phyloP scores from a whole-genome alignment of 331 rosid genomes.

The Telfairia occidentalis region DNA sequence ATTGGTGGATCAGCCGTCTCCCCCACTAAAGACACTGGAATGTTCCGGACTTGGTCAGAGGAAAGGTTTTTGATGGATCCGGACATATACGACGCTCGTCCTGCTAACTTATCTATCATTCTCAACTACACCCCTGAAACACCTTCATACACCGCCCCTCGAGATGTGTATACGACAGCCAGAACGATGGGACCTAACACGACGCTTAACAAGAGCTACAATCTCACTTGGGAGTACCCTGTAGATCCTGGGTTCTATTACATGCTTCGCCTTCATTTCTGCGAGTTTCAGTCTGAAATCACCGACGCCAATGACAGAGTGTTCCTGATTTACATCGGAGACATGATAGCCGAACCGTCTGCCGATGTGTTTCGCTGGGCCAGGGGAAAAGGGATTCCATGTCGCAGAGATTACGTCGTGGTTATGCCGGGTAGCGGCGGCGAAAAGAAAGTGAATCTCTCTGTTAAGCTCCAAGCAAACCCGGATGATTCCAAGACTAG shows the following conservation, averaged over 20 bases:
- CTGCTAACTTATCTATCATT: fast-evolving
- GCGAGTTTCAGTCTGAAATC: slow-evolving; percentile 17
- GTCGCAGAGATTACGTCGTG: slow-evolving; percentile 20
- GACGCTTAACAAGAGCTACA: not conserved
- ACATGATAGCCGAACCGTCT: not conserved
- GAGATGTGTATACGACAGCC: not conserved
- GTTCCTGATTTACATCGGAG: slow-evolving; percentile 22
- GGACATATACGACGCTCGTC: fast-evolving
- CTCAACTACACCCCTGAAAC: not conserved
- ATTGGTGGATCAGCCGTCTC: not conserved
- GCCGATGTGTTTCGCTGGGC: slow-evolving; percentile 20
- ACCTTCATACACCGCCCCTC: not conserved
- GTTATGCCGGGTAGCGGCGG: fast-evolving
- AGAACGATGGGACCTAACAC: not conserved
- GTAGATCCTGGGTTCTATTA: slow-evolving; percentile 36
- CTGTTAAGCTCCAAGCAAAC: slow-evolving; percentile 23
- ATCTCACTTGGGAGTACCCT: slow-evolving; percentile 38
- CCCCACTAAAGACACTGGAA: not conserved
- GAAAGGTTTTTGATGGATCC: not conserved
- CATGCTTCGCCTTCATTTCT: slow-evolving; percentile 48
- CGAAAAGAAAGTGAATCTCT: slow-evolving; percentile 18
- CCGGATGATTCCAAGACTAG: fast-evolving
- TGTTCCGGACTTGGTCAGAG: slow-evolving; percentile 15
- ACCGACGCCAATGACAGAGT: fast-evolving
- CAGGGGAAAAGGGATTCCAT: not conserved